Evolutionary conservation across 2,329 filamentous ascomycete species (phyloP).

Genomic region (Microdochium trichocladiopsis): DNA sequence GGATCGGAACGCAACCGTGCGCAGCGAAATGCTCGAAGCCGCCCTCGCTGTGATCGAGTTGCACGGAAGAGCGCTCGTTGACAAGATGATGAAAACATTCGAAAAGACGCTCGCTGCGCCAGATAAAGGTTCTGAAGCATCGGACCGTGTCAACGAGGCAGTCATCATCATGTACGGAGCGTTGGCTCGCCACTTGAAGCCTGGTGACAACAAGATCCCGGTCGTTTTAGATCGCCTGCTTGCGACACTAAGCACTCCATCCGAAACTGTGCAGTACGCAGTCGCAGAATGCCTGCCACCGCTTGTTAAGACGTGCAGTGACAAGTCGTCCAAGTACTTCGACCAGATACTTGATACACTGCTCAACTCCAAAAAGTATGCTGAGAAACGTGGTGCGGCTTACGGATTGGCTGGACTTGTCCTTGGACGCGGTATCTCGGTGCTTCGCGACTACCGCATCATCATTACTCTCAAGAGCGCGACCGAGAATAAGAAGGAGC

Average conservation of each 20-base stretch:
- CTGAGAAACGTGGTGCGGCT: slow-evolving; percentile 84
- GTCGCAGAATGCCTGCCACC: slow-evolving; percentile 92
- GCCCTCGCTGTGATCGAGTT: slow-evolving; percentile 73
- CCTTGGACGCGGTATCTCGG: slow-evolving; percentile 75
- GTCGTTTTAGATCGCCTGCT: slow-evolving; percentile 82
- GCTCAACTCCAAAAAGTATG: slow-evolving; percentile 84
- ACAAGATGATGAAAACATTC: slow-evolving; percentile 87
- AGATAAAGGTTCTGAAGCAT: slow-evolving; percentile 71
- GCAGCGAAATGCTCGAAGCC: slow-evolving; percentile 87
- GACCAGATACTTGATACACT: slow-evolving; percentile 74
- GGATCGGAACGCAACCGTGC: slow-evolving; percentile 69
- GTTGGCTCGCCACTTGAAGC: slow-evolving; percentile 75
- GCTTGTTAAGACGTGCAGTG: slow-evolving; percentile 72
- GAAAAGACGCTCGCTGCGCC: slow-evolving; percentile 82
- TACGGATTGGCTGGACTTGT: slow-evolving; percentile 92
- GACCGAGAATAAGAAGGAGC: slow-evolving; percentile 91
- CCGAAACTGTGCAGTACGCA: slow-evolving; percentile 93
- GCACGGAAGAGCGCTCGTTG: slow-evolving; percentile 76
- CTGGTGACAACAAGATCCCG: slow-evolving; percentile 81
- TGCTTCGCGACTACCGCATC: slow-evolving; percentile 79
- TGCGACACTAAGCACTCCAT: slow-evolving; percentile 84
- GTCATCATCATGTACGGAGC: slow-evolving; percentile 97
- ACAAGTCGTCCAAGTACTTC: slow-evolving; percentile 75
- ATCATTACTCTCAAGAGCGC: slow-evolving; percentile 74
- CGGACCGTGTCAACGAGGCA: slow-evolving; percentile 91